Evolutionary conservation across 352 stramenopile genomes (phyloP).

Genomic region (Pythium phragmiticola): DNA sequence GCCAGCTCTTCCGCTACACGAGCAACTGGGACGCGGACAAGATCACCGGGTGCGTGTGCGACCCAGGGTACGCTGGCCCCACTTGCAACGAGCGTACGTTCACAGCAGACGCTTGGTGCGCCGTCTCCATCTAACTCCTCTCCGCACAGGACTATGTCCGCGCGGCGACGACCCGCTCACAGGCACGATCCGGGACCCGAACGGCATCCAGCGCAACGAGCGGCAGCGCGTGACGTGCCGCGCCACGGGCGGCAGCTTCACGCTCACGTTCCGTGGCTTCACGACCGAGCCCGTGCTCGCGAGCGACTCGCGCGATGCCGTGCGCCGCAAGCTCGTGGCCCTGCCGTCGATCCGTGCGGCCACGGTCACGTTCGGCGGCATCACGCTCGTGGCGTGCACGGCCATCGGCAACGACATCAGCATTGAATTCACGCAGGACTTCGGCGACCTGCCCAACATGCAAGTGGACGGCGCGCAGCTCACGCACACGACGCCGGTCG

Average conservation of each 20-base stretch:
- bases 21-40: slow-evolving; percentile 85
- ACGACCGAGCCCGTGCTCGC: slow-evolving; percentile 67
- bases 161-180: slow-evolving; percentile 86
- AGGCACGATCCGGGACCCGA: slow-evolving; percentile 57
- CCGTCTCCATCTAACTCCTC: background rate
- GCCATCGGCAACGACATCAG: slow-evolving; percentile 75
- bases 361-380: slow-evolving; percentile 65
- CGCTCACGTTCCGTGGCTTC: slow-evolving; percentile 77
- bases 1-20: slow-evolving; percentile 47
- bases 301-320: slow-evolving; percentile 42
- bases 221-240: slow-evolving; percentile 66
- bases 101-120: background rate
- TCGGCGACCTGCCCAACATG: slow-evolving; percentile 67
- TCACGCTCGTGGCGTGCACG: slow-evolving; percentile 65
- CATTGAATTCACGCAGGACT: slow-evolving; percentile 76
- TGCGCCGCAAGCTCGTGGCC: slow-evolving; percentile 53
- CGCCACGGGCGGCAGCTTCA: slow-evolving; percentile 81
- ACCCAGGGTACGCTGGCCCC: slow-evolving; percentile 70
- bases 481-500: slow-evolving; percentile 43
- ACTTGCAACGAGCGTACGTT: slow-evolving; percentile 63
- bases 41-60: slow-evolving; percentile 86
- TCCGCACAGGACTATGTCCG: slow-evolving; percentile 59
- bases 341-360: slow-evolving; percentile 66
- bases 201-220: slow-evolving; percentile 69
- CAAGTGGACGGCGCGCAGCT: slow-evolving; percentile 50